Conservation (phyloP, 352 stramenopile genomes). For the Pythium biforme region DNA sequence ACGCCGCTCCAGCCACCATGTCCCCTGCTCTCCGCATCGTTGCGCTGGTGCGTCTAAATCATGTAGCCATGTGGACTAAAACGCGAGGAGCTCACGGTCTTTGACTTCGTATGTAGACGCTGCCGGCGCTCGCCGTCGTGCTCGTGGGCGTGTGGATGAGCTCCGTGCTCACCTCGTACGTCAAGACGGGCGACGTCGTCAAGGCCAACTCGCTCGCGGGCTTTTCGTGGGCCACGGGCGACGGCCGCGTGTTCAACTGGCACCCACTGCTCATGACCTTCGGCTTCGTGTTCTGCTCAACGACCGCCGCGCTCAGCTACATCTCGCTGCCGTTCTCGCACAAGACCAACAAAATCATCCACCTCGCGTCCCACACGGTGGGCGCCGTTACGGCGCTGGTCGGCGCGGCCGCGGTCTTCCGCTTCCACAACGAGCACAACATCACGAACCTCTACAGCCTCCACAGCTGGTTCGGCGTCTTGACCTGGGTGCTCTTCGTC, state of each 20-base stretch:
- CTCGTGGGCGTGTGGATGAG: conserved; percentile 80
- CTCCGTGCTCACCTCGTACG: conserved; percentile 56
- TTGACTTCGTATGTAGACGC: conserved; percentile 29
- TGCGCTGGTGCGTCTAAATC: conserved; percentile 17
- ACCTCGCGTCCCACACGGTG: conserved; percentile 65
- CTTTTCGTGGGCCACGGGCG: conserved; percentile 64
- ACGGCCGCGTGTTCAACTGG: conserved; percentile 83
- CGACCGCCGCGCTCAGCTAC: conserved; percentile 64
- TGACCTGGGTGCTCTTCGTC: conserved; percentile 45
- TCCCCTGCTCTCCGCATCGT: conserved; percentile 13
- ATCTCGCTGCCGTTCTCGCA: conserved; percentile 66
- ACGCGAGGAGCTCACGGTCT: conserved; percentile 20
- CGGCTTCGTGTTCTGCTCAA: conserved; percentile 79
- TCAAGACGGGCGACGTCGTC: conserved; percentile 41
- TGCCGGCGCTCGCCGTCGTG: conserved; percentile 57
- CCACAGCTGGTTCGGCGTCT: conserved; percentile 84
- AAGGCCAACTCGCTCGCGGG: conserved; percentile 46
- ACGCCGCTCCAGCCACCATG: conserved; percentile 1
- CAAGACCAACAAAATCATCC: conserved; percentile 74
- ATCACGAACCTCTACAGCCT: conserved; percentile 88
- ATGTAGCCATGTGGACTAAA: conserved; percentile 19
- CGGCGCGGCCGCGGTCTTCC: conserved; percentile 72
- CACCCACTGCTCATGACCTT: conserved; percentile 86
- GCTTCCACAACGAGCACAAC: conserved; percentile 84
- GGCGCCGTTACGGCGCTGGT: conserved; percentile 59